A percentile compares a stretch with the other conserved stretches of the same genome.
These are phyloP conservation scores for Russula emetica DNA, from an alignment of 768 basidiomycete species.

Conservation along the genomic window DNA sequence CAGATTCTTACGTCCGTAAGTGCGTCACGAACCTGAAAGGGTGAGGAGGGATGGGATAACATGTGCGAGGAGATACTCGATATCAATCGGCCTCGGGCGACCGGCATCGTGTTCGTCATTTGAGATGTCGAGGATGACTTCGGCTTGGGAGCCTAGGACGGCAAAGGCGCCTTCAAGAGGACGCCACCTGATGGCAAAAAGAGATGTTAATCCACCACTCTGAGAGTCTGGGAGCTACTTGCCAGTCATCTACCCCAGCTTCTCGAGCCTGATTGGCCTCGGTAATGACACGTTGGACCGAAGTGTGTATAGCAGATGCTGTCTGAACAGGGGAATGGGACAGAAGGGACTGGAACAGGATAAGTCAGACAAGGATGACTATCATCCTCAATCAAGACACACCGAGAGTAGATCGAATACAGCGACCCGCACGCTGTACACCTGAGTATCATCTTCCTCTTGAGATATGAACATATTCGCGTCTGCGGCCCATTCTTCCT, in stretches of 20 bases:
- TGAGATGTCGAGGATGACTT: constrained; percentile 67
- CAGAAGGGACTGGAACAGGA: constrained; percentile 47
- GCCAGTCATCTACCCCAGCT: constrained; percentile 61
- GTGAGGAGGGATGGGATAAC: constrained; percentile 74
- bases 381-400: constrained; percentile 23
- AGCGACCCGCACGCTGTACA: constrained; percentile 78
- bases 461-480: constrained; percentile 92
- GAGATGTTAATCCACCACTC: constrained; percentile 4
- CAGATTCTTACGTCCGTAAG: background rate
- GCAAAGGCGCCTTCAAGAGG: constrained; percentile 82
- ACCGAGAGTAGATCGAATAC: constrained; percentile 83
- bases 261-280: constrained; percentile 55
- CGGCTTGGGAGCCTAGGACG: constrained; percentile 74
- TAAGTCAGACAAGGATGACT: constrained; percentile 1
- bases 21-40: constrained; percentile 55
- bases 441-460: constrained; percentile 86
- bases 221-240: constrained; percentile 28
- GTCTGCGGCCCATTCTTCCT: constrained; percentile 85
- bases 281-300: constrained; percentile 51
- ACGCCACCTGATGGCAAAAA: constrained; percentile 72
- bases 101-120: constrained; percentile 71
- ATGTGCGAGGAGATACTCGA: constrained; percentile 68
- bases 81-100: constrained; percentile 63
- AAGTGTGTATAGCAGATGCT: constrained; percentile 49
- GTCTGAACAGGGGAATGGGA: constrained; percentile 51